phyloP scores from a whole-genome alignment of 2,329 filamentous ascomycete species.

The Hirsutella thompsonii region DNA sequence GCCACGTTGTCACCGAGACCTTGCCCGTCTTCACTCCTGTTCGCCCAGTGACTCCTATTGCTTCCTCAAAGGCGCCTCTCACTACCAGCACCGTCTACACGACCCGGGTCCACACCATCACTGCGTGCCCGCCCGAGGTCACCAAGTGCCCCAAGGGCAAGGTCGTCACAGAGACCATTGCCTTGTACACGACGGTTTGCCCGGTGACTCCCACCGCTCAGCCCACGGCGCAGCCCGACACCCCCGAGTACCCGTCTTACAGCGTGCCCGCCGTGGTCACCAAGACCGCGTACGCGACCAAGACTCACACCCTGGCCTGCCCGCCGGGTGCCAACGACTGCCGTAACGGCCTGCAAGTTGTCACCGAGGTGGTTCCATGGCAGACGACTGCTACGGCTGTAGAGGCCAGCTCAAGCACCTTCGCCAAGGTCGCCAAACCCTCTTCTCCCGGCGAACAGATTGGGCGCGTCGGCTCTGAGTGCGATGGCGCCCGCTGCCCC shows the following conservation, averaged over 20 bases:
- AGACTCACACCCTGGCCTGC: slow-evolving; percentile 38
- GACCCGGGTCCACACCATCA: slow-evolving; percentile 40
- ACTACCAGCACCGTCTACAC: slow-evolving; percentile 32
- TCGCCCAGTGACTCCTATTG: background rate
- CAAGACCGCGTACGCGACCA: slow-evolving; percentile 20
- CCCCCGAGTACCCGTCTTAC: slow-evolving; percentile 8
- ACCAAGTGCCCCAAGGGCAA: slow-evolving; percentile 31
- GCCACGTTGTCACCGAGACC: slow-evolving; percentile 1
- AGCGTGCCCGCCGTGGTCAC: slow-evolving; percentile 7
- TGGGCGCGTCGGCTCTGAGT: slow-evolving; percentile 12
- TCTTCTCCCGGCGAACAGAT: slow-evolving; percentile 7
- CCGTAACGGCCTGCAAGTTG: slow-evolving; percentile 10
- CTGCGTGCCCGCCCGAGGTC: slow-evolving; percentile 36
- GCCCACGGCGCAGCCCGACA: slow-evolving; percentile 1
- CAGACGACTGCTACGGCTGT: slow-evolving; percentile 4
- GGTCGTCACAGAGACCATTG: slow-evolving; percentile 19
- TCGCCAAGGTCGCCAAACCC: slow-evolving; percentile 9
- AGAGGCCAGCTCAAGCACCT: slow-evolving; percentile 2
- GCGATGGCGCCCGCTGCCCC: slow-evolving; percentile 11
- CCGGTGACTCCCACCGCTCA: slow-evolving; percentile 13
- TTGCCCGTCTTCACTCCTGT: background rate
- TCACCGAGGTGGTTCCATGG: slow-evolving; percentile 4
- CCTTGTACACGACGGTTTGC: slow-evolving; percentile 24
- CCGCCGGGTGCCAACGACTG: slow-evolving; percentile 25
- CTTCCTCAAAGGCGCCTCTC: slow-evolving; percentile 1